Evolutionary conservation across 139 green algal species (phyloP).

Genomic region (Gonium pectorale): DNA sequence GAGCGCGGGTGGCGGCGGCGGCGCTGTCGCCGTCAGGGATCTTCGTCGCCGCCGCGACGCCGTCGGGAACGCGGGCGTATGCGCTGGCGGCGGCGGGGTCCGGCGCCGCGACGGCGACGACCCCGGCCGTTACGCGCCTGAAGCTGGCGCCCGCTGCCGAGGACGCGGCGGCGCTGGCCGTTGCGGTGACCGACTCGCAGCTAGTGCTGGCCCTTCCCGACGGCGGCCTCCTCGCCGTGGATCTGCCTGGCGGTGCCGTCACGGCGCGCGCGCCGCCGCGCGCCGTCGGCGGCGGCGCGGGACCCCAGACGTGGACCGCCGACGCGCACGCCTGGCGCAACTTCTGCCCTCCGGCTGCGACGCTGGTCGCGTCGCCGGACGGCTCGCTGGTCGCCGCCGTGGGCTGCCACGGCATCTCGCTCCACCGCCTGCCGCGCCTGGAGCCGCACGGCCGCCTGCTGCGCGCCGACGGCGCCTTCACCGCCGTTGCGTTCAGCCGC

Average conservation of each 20-base stretch:
- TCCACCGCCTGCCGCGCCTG: conserved; percentile 36
- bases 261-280: neutral
- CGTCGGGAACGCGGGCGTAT: conserved; percentile 57
- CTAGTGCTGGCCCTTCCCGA: conserved; percentile 8
- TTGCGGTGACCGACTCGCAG: conserved; percentile 10
- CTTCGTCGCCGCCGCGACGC: conserved; percentile 72
- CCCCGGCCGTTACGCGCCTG: conserved; percentile 22
- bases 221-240: neutral
- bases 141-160: conserved; percentile 22
- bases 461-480: conserved; percentile 47
- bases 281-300: neutral
- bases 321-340: conserved; percentile 30
- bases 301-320: neutral
- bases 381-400: conserved; percentile 74
- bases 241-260: neutral
- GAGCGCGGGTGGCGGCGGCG: conserved; percentile 56
- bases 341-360: conserved; percentile 57
- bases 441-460: conserved; percentile 12
- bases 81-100: conserved; percentile 24
- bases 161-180: conserved; percentile 1
- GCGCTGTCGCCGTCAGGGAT: conserved; percentile 78
- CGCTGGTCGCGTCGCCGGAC: conserved; percentile 70
- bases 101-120: neutral
- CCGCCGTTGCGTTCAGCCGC: conserved; percentile 64
- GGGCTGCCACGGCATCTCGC: conserved; percentile 68